phyloP scores from a whole-genome alignment of 768 basidiomycete species.

The Strobilomyces dryophilus region DNA sequence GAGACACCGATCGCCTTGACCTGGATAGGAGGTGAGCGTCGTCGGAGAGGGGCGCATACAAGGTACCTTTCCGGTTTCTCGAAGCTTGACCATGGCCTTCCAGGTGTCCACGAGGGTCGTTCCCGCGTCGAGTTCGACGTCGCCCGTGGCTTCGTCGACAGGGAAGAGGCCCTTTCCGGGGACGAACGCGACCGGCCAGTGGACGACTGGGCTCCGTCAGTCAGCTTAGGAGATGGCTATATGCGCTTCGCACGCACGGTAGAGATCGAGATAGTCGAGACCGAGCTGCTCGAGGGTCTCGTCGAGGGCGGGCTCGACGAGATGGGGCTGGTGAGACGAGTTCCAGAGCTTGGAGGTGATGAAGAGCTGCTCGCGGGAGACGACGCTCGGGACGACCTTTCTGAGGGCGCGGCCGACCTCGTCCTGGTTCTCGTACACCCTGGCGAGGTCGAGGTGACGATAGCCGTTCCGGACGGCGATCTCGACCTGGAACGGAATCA shows the following conservation, averaged over 20 bases:
- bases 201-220: constrained; percentile 49
- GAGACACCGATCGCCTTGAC: constrained; percentile 75
- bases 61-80: constrained; percentile 60
- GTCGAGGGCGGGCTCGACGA: constrained; percentile 72
- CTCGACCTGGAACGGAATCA: constrained; percentile 50
- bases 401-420: constrained; percentile 73
- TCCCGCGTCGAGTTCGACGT: constrained; percentile 52
- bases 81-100: constrained; percentile 73
- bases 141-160: constrained; percentile 37
- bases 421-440: constrained; percentile 75
- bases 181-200: constrained; percentile 75
- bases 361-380: constrained; percentile 77
- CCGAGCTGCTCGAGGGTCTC: constrained; percentile 72
- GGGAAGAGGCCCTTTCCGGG: constrained; percentile 57
- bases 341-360: constrained; percentile 87
- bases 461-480: constrained; percentile 72
- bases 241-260: constrained; percentile 43
- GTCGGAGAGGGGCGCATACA: not conserved
- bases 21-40: constrained; percentile 26
- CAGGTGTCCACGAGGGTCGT: constrained; percentile 75
- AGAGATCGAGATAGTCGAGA: constrained; percentile 75
- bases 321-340: constrained; percentile 57
- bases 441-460: constrained; percentile 81
- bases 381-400: constrained; percentile 72
- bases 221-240: not conserved